phyloP scores from a whole-genome alignment of 257 asterid species.

The Solanum piurae region DNA sequence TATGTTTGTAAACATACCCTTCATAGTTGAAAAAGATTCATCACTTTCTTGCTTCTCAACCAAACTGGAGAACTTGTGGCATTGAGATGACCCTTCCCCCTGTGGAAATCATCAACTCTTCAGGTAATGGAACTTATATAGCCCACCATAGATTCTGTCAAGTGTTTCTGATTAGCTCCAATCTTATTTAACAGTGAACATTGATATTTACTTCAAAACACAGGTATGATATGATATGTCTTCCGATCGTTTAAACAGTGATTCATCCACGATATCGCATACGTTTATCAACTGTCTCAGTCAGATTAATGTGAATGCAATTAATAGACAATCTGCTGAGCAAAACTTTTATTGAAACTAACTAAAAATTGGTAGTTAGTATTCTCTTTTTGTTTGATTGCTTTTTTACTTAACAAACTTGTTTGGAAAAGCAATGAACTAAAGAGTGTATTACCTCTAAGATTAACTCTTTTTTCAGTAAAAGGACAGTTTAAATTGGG shows the following conservation, averaged over 20 bases:
- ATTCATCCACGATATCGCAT: background rate
- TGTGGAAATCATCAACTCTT: background rate
- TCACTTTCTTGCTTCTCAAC: background rate
- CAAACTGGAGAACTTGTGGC: background rate
- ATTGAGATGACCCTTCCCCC: background rate
- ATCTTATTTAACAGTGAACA: background rate
- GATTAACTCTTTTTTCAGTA: background rate
- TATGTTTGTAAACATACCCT: background rate
- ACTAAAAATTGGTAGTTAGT: background rate
- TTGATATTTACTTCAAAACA: background rate
- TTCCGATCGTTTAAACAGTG: background rate
- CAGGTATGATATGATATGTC: background rate
- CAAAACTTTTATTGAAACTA: background rate
- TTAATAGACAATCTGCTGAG: background rate
- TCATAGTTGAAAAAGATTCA: slow-evolving; percentile 5
- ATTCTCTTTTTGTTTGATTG: background rate
- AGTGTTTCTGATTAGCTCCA: background rate
- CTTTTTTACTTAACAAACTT: background rate
- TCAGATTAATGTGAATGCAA: background rate
- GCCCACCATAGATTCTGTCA: background rate
- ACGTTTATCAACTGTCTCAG: background rate
- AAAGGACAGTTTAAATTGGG: background rate
- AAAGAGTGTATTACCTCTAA: background rate
- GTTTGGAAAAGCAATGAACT: background rate
- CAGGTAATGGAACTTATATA: background rate